Conservation (phyloP, 2,329 filamentous ascomycete species). For the Pseudogymnoascus sp. region DNA sequence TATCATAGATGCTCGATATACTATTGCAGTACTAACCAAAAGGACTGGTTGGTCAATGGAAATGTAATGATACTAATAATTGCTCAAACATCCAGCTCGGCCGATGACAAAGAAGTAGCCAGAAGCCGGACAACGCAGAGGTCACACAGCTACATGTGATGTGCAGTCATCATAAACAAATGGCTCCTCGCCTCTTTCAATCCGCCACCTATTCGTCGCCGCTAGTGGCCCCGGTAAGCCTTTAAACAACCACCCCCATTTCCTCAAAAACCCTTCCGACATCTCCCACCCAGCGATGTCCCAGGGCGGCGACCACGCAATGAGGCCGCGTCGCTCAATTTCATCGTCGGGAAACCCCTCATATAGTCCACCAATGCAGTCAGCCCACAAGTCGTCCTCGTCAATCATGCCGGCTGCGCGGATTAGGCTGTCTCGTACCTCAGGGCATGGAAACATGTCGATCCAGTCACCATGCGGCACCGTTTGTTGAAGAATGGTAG, state of each 20-base stretch:
- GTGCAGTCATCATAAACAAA: conserved; percentile 22
- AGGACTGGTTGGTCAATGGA: not conserved
- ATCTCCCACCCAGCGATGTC: conserved; percentile 35
- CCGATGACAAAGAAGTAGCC: conserved; percentile 7
- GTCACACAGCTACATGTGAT: conserved; percentile 17
- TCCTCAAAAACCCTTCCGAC: conserved; percentile 34
- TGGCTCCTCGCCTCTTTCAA: conserved; percentile 28
- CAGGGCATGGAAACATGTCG: conserved; percentile 35
- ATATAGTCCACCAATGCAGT: conserved; percentile 36
- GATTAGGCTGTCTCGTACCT: conserved; percentile 35
- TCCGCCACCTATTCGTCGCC: conserved; percentile 33
- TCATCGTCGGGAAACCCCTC: conserved; percentile 39
- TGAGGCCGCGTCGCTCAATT: conserved; percentile 33
- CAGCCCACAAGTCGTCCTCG: conserved; percentile 37
- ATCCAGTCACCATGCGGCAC: conserved; percentile 36
- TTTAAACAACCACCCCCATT: conserved; percentile 31
- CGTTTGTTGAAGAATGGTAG: conserved; percentile 35
- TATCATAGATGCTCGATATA: not conserved
- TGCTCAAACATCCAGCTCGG: conserved; percentile 11
- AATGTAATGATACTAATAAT: conserved; percentile 12
- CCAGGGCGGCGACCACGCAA: conserved; percentile 38
- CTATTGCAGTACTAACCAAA: not conserved
- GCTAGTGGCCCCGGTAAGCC: conserved; percentile 25
- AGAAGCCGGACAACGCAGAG: conserved; percentile 14
- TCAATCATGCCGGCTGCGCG: conserved; percentile 32